Base-by-base conservation (phyloP, 1,284 basidiomycete species). In the Hemileia vastatrix region DNA sequence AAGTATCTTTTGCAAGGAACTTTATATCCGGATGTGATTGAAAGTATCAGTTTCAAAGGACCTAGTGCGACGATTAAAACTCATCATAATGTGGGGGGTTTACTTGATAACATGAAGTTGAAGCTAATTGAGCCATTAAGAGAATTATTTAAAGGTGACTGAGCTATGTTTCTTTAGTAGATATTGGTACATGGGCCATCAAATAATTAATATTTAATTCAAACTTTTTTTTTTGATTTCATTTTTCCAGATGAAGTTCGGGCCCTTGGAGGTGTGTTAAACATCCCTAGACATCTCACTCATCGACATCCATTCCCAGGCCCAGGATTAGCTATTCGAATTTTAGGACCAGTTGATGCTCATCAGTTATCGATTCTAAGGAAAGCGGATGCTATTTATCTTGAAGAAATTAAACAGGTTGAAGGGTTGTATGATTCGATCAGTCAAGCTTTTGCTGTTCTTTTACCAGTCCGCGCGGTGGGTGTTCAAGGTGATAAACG, bases 11-110 rank as follows among this genome's bases (percentile, higher is more conserved):
- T 98, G 27, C 94, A 97, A 77, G 95, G 95, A n/a, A 99, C 95
- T 0, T 83, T 99, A 8, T 99, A 98, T 78, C 95, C 95, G 1
- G 95, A 99, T 75, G 95, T 99, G 51, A 99, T 98, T 75, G 95
- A 99, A 80, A 91, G 87, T 72, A 97, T 99, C 80, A 92, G 88
- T 78, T 99, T 99, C 85, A 98, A 98, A 79, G 95, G 95, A 2
- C 95, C 95, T 1, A 91, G 88, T 69, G 95, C 95, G 50, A 98
- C 94, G 15, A 98, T 99, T 81, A 98, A 99, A 82, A 97, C 95
- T 6, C 95, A 99, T 76, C 95, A 98, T 78, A 99, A 99, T 72
- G 95, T 98, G 67, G 95, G 95, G 32, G 95, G 95, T 8, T 80
- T 99, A 54, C 80, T 98, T 65, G 90, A 89, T 73, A 87, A 98